Percentiles rank a stretch among this genome's conserved stretches.
These are phyloP conservation scores for Wickerhamomyces queroliae DNA, from an alignment of 805 yeast species.

Conservation along the genomic window DNA sequence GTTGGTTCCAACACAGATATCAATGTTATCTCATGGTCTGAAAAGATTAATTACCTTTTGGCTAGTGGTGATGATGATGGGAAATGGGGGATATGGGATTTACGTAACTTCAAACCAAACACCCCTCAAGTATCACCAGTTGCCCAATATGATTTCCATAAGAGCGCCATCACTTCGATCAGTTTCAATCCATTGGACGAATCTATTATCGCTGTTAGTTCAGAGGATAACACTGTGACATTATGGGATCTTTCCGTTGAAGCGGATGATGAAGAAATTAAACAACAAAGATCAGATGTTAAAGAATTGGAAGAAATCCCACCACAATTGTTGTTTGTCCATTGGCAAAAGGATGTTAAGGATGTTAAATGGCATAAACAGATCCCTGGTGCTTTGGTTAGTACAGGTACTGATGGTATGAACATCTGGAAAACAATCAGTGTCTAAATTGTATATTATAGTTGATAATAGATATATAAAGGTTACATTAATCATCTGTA, in stretches of 20 bases:
- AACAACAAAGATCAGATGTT: conserved; percentile 73
- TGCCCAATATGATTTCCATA: conserved; percentile 93
- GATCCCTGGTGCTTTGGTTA: conserved; percentile 90
- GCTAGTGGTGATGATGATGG: conserved; percentile 99
- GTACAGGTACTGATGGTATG: conserved; percentile 94
- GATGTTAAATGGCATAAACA: conserved; percentile 98
- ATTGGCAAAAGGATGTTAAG: conserved; percentile 97
- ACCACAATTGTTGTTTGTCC: conserved; percentile 91
- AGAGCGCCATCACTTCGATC: conserved; percentile 86
- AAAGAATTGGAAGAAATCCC: conserved; percentile 86
- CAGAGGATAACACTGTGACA: conserved; percentile 95
- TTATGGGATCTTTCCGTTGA: conserved; percentile 98
- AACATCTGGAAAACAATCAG: conserved; percentile 96
- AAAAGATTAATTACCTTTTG: conserved; percentile 74
- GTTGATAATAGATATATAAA: neutral
- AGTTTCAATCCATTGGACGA: conserved; percentile 95
- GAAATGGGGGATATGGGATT: conserved; percentile 96
- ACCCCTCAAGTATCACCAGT: conserved; percentile 59
- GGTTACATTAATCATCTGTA: neutral
- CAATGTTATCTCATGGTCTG: conserved; percentile 95
- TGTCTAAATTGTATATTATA: conserved; percentile 39
- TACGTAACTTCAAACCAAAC: conserved; percentile 70
- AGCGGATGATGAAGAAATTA: conserved; percentile 96
- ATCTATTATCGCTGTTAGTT: conserved; percentile 90
- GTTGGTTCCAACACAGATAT: conserved; percentile 78